These are phyloP conservation scores for Pseudomassariella vexata DNA, from an alignment of 2,329 filamentous ascomycete species.

Conservation along the genomic window DNA sequence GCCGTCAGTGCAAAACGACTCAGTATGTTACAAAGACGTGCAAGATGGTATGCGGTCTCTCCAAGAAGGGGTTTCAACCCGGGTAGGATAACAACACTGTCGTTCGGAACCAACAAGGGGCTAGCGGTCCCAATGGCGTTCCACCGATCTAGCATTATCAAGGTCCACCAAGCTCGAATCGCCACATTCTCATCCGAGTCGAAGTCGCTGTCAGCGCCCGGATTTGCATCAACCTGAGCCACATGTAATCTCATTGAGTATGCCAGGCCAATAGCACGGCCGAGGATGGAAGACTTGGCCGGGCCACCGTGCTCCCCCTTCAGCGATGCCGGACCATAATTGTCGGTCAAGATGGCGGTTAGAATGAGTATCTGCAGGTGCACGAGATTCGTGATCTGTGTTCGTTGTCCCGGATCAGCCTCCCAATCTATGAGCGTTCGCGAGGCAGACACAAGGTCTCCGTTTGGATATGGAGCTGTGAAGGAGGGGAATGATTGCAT, in stretches of 20 bases:
- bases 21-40: slow-evolving; percentile 55
- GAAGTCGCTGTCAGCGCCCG: slow-evolving; percentile 41
- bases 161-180: slow-evolving; percentile 64
- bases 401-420: slow-evolving; percentile 29
- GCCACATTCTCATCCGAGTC: slow-evolving; percentile 59
- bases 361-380: slow-evolving; percentile 64
- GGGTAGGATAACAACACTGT: slow-evolving; percentile 52
- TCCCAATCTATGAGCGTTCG: slow-evolving; percentile 49
- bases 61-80: slow-evolving; percentile 57
- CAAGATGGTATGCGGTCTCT: slow-evolving; percentile 57
- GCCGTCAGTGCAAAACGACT: slow-evolving; percentile 46
- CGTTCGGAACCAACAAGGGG: slow-evolving; percentile 57
- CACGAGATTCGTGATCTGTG: slow-evolving; percentile 41
- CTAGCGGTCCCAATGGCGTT: slow-evolving; percentile 62
- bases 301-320: slow-evolving; percentile 37
- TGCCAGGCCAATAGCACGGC: slow-evolving; percentile 59
- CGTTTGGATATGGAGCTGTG: slow-evolving; percentile 29
- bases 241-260: slow-evolving; percentile 59
- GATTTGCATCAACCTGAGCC: slow-evolving; percentile 24
- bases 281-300: slow-evolving; percentile 51
- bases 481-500: slow-evolving; percentile 45
- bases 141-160: slow-evolving; percentile 69
- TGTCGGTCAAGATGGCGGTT: slow-evolving; percentile 60
- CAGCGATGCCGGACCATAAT: slow-evolving; percentile 38
- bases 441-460: slow-evolving; percentile 38